Evolutionary conservation across 164 flowering plant species (phyloP).

Genomic region (Magnolia sinica): DNA sequence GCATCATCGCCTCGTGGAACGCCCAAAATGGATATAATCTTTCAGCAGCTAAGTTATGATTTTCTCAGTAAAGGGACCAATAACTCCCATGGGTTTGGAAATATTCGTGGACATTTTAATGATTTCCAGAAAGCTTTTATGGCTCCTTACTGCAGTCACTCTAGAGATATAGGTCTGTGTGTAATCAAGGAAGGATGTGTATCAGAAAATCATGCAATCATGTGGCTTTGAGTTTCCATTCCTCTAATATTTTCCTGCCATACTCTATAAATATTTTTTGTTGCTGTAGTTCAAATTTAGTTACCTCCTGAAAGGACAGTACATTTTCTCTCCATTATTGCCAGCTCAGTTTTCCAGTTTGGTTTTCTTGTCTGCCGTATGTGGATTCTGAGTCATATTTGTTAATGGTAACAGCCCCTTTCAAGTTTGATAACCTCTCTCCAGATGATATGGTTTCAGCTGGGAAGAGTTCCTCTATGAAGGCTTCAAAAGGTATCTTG

Average conservation of each 20-base stretch:
- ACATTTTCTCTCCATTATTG: neutral
- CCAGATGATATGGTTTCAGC: constrained; percentile 72
- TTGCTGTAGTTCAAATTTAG: neutral
- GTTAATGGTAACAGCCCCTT: constrained; percentile 47
- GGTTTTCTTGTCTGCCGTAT: neutral
- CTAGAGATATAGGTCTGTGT: constrained; percentile 61
- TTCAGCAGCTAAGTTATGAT: constrained; percentile 44
- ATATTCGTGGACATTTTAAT: constrained; percentile 39
- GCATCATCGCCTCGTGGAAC: constrained; percentile 55
- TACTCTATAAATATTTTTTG: neutral
- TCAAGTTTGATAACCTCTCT: constrained; percentile 74
- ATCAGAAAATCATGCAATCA: neutral
- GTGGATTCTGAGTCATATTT: constrained; percentile 6
- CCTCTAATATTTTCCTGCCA: neutral
- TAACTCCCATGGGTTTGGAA: constrained; percentile 38
- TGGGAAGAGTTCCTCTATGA: constrained; percentile 45
- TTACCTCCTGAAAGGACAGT: neutral
- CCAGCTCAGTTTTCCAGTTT: neutral
- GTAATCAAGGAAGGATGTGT: neutral
- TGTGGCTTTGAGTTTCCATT: neutral
- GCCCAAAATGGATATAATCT: constrained; percentile 37
- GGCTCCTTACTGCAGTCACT: constrained; percentile 26
- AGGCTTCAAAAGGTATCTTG: constrained; percentile 43
- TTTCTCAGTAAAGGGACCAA: constrained; percentile 31
- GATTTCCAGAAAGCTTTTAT: constrained; percentile 41